These are phyloP conservation scores for Aureobasidium sp. DNA, from an alignment of 2,329 filamentous ascomycete species.

Conservation along the genomic window DNA sequence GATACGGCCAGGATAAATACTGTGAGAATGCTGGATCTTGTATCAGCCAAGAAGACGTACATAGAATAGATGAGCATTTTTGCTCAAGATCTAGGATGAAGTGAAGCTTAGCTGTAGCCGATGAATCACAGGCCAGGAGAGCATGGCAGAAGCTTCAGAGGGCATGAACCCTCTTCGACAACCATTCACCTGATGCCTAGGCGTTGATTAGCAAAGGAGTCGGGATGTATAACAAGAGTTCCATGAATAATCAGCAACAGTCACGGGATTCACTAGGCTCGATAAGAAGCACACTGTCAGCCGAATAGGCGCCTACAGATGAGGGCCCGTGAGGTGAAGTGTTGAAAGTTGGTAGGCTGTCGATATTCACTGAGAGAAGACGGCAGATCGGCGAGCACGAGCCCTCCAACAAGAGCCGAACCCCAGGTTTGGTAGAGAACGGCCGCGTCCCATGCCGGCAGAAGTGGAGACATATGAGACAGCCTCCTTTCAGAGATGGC, in stretches of 20 bases:
- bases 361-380: neutral
- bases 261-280: neutral
- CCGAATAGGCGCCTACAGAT: neutral
- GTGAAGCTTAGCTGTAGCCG: neutral
- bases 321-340: neutral
- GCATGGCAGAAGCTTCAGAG: neutral
- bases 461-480: neutral
- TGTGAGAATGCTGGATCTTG: neutral
- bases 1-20: neutral
- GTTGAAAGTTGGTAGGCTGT: neutral
- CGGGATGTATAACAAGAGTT: neutral
- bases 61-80: neutral
- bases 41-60: neutral
- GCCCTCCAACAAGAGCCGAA: neutral
- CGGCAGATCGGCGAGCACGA: constrained; percentile 7
- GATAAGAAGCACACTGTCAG: neutral
- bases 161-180: neutral
- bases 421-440: neutral
- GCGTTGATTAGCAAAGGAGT: too few species aligned
- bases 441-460: neutral
- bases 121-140: neutral
- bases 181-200: neutral
- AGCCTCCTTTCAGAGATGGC: neutral
- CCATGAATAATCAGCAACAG: neutral
- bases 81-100: neutral